Percentiles rank a stretch among this genome's conserved stretches.
Evolutionary conservation across 139 green algal species (phyloP).

Genomic region (Chlamydomonas sp.): DNA sequence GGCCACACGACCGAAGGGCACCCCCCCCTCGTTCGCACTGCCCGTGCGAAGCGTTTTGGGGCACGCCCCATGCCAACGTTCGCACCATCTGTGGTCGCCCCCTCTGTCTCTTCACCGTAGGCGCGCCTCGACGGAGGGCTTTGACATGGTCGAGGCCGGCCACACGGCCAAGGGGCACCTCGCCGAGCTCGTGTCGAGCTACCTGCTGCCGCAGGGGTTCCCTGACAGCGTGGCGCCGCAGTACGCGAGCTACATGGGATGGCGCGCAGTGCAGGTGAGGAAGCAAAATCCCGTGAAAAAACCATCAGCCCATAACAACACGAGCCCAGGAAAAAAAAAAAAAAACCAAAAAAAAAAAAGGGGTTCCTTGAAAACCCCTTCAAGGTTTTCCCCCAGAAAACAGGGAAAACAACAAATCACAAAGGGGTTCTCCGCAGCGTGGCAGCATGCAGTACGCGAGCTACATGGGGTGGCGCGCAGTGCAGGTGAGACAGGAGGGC

Average conservation of each 20-base stretch:
- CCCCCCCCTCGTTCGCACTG: too few species aligned
- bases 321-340: too few species aligned
- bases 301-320: too few species aligned
- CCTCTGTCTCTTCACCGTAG: neutral
- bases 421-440: constrained; percentile 71
- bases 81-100: too few species aligned
- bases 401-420: too few species aligned
- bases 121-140: constrained; percentile 15
- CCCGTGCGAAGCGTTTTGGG: too few species aligned
- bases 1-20: constrained; percentile 26
- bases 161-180: constrained; percentile 30
- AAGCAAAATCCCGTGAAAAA: too few species aligned
- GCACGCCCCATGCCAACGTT: too few species aligned
- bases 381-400: too few species aligned
- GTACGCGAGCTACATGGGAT: constrained; percentile 76
- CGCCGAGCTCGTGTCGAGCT: constrained; percentile 22
- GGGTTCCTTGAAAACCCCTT: too few species aligned
- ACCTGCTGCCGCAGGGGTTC: constrained; percentile 57
- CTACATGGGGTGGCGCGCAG: constrained; percentile 77
- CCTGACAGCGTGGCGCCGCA: constrained; percentile 67
- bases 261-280: constrained; percentile 74
- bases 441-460: constrained; percentile 59
- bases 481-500: too few species aligned
- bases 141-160: constrained; percentile 44
- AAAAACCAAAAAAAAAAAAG: too few species aligned